Base-by-base conservation (phyloP, 2,329 filamentous ascomycete genomes). In the Ophiosphaerella narmari region DNA sequence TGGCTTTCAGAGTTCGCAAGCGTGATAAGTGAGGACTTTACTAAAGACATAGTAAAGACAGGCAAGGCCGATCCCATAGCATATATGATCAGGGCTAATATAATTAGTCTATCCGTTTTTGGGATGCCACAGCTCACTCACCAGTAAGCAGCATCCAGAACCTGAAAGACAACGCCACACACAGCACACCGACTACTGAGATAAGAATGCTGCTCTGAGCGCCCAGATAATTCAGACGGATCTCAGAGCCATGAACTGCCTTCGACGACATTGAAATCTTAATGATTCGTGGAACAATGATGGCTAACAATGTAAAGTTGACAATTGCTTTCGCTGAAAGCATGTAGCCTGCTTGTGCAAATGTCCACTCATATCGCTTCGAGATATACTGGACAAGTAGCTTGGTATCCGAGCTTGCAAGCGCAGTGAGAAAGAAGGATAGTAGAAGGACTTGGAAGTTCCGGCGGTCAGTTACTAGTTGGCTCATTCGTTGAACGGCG, bases 381-480 rank as follows among this genome's bases (percentile, higher is more conserved):
- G 71, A 73, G 12, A 74, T 74, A 39, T 74, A 74, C 37, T 72
- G 70, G 0, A 72, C 67, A 1, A 74, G 62, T 2, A 74, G 56
- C 32, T 73, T 71, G 1, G 71, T 74, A 31, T 73, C 71, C 2
- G 70, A 73, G 39, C 71, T 73, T 5, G 72, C 72, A 5, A 74
- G 60, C 0, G 69, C 68, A 0, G 70, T 72, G 7, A 74, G 59
- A 21, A 73, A 67, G 46, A 73, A 71, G 1, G 67, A 68, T 11
- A 50, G 48, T 1, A 74, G 54, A 0, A 74, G 55, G 8, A 71
- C 39, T 32, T 71, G 68, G 39, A 74, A 73, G 46, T 71, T 73
- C 1, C 46, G 56, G 21, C 69, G 66, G 4, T 65, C 66, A 16
- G 43, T 54, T 1, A 70, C 40, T 11, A 66, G 40, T 6, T 50